These are phyloP conservation scores for Rhizopus stolonifer DNA, from an alignment of 371 early-diverging fungal species.

Conservation along the genomic window DNA sequence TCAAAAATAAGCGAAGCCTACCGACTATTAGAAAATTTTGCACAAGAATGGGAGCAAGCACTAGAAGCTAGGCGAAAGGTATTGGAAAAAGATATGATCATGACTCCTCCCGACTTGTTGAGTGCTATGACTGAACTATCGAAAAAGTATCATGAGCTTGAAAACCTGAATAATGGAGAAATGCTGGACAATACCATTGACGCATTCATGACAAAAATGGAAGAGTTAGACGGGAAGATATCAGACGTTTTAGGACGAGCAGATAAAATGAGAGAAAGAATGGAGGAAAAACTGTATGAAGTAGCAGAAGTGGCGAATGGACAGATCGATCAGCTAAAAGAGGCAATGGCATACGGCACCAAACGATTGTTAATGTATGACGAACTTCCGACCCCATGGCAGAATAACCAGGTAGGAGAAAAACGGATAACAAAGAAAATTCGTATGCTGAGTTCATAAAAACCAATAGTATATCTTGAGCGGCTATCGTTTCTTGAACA, in stretches of 20 bases:
- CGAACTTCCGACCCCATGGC: slow-evolving; percentile 49
- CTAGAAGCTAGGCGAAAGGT: slow-evolving; percentile 11
- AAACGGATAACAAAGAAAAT: neutral
- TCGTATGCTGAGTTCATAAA: neutral
- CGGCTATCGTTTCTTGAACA: slow-evolving; percentile 73
- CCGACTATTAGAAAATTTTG: slow-evolving; percentile 31
- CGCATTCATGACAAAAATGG: slow-evolving; percentile 44
- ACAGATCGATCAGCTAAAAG: slow-evolving; percentile 43
- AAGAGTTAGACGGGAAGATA: slow-evolving; percentile 47
- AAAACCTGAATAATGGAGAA: slow-evolving; percentile 25
- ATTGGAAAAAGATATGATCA: slow-evolving; percentile 16
- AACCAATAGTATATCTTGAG: slow-evolving; percentile 49
- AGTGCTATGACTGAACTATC: slow-evolving; percentile 25
- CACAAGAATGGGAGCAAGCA: slow-evolving; percentile 39
- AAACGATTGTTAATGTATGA: slow-evolving; percentile 44
- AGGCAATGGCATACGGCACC: slow-evolving; percentile 38
- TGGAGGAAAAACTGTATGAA: slow-evolving; percentile 39
- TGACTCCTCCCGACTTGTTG: slow-evolving; percentile 24
- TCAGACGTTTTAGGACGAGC: slow-evolving; percentile 41
- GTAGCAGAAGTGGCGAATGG: slow-evolving; percentile 41
- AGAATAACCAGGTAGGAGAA: slow-evolving; percentile 41
- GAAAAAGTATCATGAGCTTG: slow-evolving; percentile 29
- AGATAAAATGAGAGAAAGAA: slow-evolving; percentile 32
- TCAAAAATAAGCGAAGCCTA: slow-evolving; percentile 39
- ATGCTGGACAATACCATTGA: slow-evolving; percentile 47